phyloP scores from a whole-genome alignment of 805 yeast genomes.

The Osmozyma mogii region DNA sequence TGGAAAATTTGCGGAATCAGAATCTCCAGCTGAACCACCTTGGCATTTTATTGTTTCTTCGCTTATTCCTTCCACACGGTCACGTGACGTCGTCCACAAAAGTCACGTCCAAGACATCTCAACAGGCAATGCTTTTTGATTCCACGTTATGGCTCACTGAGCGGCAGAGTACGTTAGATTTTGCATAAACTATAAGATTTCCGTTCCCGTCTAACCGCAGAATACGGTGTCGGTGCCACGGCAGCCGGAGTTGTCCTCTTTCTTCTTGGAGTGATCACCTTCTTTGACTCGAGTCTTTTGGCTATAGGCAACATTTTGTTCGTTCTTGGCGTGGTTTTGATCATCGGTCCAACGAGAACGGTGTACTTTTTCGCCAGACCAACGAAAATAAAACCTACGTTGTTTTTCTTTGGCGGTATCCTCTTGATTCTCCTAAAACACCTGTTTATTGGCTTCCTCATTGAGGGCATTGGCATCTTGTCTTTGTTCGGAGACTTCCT shows the following conservation, averaged over 20 bases:
- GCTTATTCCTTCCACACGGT: too few relatives aligned
- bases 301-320: conserved; percentile 85
- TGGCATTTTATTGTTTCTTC: too few relatives aligned
- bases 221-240: conserved; percentile 88
- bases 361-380: conserved; percentile 79
- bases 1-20: background rate
- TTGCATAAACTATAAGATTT: too few relatives aligned
- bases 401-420: conserved; percentile 73
- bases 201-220: conserved; percentile 25
- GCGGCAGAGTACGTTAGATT: conserved; percentile 59
- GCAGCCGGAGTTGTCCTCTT: conserved; percentile 78
- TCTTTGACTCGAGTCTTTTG: conserved; percentile 81
- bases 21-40: too few relatives aligned
- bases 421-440: conserved; percentile 63
- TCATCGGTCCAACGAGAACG: conserved; percentile 85
- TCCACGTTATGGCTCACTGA: conserved; percentile 60
- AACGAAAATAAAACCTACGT: conserved; percentile 75
- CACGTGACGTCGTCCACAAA: too few relatives aligned
- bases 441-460: conserved; percentile 75
- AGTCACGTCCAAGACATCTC: background rate
- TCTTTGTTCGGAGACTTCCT: conserved; percentile 88
- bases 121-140: conserved; percentile 11
- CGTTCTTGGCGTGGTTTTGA: conserved; percentile 71
- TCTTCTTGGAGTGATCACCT: conserved; percentile 71
- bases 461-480: conserved; percentile 85